Evolutionary conservation across 2,329 filamentous ascomycete species (phyloP).

Genomic region (Hortaea werneckii): DNA sequence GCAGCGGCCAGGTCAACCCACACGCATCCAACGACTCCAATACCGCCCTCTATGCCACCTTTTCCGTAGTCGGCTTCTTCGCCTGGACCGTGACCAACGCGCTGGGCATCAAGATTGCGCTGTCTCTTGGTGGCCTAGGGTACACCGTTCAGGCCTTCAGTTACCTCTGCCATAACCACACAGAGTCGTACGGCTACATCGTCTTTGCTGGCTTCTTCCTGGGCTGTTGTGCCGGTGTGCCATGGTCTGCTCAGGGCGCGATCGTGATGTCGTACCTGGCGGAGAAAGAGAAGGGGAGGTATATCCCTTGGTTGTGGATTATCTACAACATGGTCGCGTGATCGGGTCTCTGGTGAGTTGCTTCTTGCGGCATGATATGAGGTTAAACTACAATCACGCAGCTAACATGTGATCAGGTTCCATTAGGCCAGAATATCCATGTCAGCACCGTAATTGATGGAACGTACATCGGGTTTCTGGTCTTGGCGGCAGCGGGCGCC

Average conservation of each 20-base stretch:
- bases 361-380: no score
- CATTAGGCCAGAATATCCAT: conserved; percentile 63
- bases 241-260: conserved; percentile 75
- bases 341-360: conserved; percentile 61
- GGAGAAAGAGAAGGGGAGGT: conserved; percentile 73
- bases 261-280: conserved; percentile 86
- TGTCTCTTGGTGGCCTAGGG: conserved; percentile 64
- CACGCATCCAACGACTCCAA: conserved; percentile 53
- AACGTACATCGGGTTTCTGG: conserved; percentile 79
- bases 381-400: no score
- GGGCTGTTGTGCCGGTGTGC: conserved; percentile 66
- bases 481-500: conserved; percentile 69
- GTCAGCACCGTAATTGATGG: conserved; percentile 55
- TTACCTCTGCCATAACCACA: conserved; percentile 63
- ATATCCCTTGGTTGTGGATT: conserved; percentile 87
- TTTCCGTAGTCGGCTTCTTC: conserved; percentile 55
- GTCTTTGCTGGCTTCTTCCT: conserved; percentile 68
- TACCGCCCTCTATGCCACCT: conserved; percentile 62
- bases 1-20: conserved; percentile 37
- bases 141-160: conserved; percentile 66
- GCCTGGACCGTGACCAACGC: conserved; percentile 66
- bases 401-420: no score
- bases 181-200: conserved; percentile 56
- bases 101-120: conserved; percentile 57
- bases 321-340: conserved; percentile 86